Base-by-base conservation (phyloP, 345 rosid species). In the Reutealis trisperma region DNA sequence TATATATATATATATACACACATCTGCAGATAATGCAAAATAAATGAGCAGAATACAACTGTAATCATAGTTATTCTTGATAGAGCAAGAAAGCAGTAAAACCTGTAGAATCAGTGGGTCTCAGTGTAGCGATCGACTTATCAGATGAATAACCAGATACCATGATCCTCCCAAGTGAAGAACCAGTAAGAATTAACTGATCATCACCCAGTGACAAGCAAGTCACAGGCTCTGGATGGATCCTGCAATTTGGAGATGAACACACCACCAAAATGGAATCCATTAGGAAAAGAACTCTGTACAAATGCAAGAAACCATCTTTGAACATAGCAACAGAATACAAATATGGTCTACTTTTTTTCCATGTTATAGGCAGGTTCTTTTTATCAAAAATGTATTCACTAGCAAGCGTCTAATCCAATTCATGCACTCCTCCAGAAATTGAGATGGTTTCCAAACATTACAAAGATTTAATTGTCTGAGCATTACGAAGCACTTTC, bases 181-280 rank as follows among this genome's bases (percentile, higher is more conserved):
- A 90, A 49, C 98, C 94, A 72, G 93, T 85, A 66, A 95, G 67
- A 79, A 90, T 83, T 77, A 87, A 54, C 77, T 95, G 96, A 74
- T 83, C 94, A 1, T 90, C 91, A 52, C 89, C 84, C 84, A 95
- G 76, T 52, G 90, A 80, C 74, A 95, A 88, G 86, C 96, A 90
- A 67, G 92, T 89, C 73, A 91, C 82, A 15, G 97, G 85, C 75
- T 92, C 91, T 65, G 81, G 70, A 73, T 92, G 92, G 86, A 90
- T 92, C 92, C 98, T 94, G 89, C 74, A 82, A 79, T 32, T 18
- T 11, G 57, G 10, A 63, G 63, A 63, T 24, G 16, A 21, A 49
- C 18, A 58, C 57, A 49, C 8, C 15, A 54, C 27, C 58, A 63
- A 54, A 52, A 64, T 25, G 24, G 10, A n/a, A 69, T 22, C 32